phyloP scores from a whole-genome alignment of 108 stramenopile genomes.

The Seminavis robusta region DNA sequence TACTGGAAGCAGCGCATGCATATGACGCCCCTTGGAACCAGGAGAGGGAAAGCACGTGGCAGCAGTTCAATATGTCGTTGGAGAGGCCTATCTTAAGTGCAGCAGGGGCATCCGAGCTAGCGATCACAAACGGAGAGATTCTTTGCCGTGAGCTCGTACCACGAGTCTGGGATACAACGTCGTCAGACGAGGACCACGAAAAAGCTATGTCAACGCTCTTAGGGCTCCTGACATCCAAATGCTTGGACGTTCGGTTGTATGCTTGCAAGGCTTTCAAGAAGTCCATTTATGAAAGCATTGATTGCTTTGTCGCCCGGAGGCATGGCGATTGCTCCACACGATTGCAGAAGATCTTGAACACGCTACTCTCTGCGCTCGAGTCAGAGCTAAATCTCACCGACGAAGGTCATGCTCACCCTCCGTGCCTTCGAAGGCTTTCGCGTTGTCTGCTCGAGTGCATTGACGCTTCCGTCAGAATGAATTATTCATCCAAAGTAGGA shows the following conservation, averaged over 20 bases:
- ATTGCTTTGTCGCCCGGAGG: conserved; percentile 1
- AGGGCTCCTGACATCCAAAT: conserved; percentile 11
- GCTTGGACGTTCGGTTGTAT: conserved; percentile 31
- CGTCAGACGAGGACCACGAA: neutral
- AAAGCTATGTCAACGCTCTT: conserved; percentile 6
- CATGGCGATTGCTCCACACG: neutral
- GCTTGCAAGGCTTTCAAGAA: conserved; percentile 59
- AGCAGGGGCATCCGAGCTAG: neutral
- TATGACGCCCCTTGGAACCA: too few relatives aligned
- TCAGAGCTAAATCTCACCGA: neutral
- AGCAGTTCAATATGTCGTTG: neutral
- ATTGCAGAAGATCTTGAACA: neutral
- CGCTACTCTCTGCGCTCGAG: conserved; percentile 1
- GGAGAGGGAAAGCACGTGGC: neutral
- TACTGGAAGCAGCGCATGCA: too few relatives aligned
- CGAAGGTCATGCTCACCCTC: conserved; percentile 22
- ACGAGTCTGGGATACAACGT: neutral
- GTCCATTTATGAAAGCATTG: conserved; percentile 32
- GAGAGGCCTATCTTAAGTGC: neutral
- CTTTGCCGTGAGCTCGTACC: neutral
- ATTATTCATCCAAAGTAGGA: neutral
- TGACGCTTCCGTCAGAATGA: conserved; percentile 3
- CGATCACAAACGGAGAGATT: neutral
- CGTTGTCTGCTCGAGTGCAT: conserved; percentile 49
- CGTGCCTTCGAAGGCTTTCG: conserved; percentile 51